Base-by-base conservation (phyloP, 768 basidiomycete species). In the Hericium coralloides region DNA sequence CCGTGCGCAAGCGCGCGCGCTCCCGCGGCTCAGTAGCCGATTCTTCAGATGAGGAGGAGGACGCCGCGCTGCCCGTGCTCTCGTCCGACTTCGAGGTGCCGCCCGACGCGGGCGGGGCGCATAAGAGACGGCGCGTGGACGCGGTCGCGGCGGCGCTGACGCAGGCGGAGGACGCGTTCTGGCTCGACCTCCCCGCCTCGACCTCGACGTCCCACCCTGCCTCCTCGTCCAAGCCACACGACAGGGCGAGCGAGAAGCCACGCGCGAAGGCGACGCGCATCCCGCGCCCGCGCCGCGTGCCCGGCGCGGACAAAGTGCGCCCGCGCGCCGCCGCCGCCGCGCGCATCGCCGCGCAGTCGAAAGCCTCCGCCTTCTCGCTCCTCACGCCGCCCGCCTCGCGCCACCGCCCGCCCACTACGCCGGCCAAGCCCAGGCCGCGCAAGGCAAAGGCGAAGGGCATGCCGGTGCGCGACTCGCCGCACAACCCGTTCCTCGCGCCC, bases 381-480 rank as follows among this genome's bases (percentile, higher is more conserved):
- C 62, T 58, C 48, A 58, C 62, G 12, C 62, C 62, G 7, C 62
- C 62, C 37, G 55, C 62, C 26, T 51, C 62, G 15, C 60, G 60
- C 6, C 57, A 45, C 41, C 60, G 62, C 43, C 62, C 43, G 7
- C 60, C 50, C 8, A 49, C 52, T 25, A 63, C 61, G 37, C 61
- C 61, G 9, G 60, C 59, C 7, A 59, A 59, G 26, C 58, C 58
- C 47, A 49, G 53, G 18, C 22, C 41, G 4, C 48, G 48, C 23
- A 38, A 12, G 12, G 31, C 45, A 12, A 47, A n/a, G 20, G 31
- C 20, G 20, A 60, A 58, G 38, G 56, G 52, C 14, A 53, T 55
- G 56, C 62, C 62, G 3, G 60, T 63, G 38, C 62, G 62, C 20
- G 62, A 63, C 45, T 63, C 62, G 5, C 62, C 62, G 38, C 61